phyloP scores from a whole-genome alignment of 23 red algal species.

The Chondrus crispus region DNA sequence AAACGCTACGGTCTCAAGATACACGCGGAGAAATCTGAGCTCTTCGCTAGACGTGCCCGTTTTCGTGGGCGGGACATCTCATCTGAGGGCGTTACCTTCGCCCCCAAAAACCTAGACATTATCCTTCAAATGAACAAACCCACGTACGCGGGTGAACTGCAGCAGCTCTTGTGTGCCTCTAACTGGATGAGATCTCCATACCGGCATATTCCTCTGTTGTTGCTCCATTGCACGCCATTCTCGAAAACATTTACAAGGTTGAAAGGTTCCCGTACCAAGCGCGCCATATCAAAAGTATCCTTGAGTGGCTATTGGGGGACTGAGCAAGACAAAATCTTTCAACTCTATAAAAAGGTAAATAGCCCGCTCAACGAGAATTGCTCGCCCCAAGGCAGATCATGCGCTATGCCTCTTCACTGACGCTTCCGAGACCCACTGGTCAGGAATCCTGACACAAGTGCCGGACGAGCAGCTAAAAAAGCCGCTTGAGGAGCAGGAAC shows the following conservation, averaged over 20 bases:
- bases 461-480: background rate
- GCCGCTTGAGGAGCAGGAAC: background rate
- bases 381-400: background rate
- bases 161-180: constrained; percentile 32
- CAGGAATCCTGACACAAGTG: background rate
- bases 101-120: background rate
- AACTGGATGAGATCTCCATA: constrained; percentile 29
- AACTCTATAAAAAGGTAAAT: background rate
- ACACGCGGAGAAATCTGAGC: background rate
- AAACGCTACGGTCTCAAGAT: background rate
- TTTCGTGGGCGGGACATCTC: constrained; percentile 26
- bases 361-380: background rate
- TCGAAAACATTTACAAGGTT: background rate
- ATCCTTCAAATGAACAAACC: background rate
- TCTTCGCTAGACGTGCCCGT: background rate
- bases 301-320: background rate
- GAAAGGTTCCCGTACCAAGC: background rate
- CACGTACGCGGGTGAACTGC: background rate
- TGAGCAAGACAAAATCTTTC: background rate
- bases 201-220: background rate
- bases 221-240: background rate
- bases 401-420: background rate
- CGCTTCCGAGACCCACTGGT: background rate
- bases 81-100: background rate
- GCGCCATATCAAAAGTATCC: background rate